These are phyloP conservation scores for Fusarium begoniae DNA, from an alignment of 2,329 filamentous ascomycete genomes.

Conservation along the genomic window DNA sequence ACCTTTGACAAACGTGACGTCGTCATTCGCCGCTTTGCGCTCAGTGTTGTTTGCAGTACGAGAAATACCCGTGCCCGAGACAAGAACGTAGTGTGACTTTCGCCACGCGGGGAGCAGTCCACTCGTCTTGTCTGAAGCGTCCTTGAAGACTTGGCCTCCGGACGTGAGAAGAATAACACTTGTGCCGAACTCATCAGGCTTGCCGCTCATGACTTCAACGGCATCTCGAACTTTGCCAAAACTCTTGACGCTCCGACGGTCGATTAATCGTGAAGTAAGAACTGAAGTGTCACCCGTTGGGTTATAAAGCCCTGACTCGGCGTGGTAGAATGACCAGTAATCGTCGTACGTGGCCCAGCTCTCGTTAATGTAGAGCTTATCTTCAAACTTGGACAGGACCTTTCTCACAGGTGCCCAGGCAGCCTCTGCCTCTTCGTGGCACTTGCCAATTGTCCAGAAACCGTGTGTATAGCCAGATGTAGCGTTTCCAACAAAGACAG, in stretches of 20 bases:
- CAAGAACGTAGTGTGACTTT: constrained; percentile 15
- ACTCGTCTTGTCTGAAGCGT: constrained; percentile 8
- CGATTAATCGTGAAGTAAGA: constrained; percentile 11
- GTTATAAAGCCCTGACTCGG: constrained; percentile 15
- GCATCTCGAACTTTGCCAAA: neutral
- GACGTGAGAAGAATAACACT: constrained; percentile 22
- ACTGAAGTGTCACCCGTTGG: constrained; percentile 11
- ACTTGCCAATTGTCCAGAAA: constrained; percentile 9
- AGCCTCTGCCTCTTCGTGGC: neutral
- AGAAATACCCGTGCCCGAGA: neutral
- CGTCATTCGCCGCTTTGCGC: constrained; percentile 5
- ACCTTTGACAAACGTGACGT: constrained; percentile 18
- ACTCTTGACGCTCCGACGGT: neutral
- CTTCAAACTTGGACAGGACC: constrained; percentile 5
- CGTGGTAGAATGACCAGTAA: constrained; percentile 25
- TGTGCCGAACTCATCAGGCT: constrained; percentile 1
- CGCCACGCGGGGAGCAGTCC: constrained; percentile 13
- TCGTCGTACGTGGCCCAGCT: constrained; percentile 21
- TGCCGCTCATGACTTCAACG: constrained; percentile 24
- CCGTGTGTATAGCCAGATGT: constrained; percentile 25
- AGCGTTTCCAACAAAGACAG: constrained; percentile 14
- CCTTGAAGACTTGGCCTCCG: constrained; percentile 24
- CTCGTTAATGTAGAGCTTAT: constrained; percentile 23
- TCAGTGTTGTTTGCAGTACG: neutral
- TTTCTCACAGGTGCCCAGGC: constrained; percentile 11